Conservation (phyloP, 2,329 filamentous ascomycete genomes). For the Fusarium pininemorale region DNA sequence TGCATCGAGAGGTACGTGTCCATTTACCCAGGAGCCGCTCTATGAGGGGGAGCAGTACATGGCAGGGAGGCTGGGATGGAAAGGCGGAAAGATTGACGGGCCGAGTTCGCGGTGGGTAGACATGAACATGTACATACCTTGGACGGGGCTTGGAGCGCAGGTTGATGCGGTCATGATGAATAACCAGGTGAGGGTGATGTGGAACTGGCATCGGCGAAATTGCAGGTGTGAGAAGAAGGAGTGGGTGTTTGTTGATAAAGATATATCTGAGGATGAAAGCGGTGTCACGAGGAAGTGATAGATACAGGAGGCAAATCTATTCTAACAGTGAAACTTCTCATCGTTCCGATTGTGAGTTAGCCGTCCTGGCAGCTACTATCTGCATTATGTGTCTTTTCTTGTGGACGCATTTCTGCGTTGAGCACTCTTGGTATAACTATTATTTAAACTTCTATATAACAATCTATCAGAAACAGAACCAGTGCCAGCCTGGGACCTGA, state of each 20-base stretch:
- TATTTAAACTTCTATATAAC: fast-evolving
- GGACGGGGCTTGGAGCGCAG: background rate
- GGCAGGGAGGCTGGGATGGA: background rate
- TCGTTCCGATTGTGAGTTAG: too few species aligned
- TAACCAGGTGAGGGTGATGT: background rate
- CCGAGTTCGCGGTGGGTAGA: background rate
- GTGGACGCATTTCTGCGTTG: too few species aligned
- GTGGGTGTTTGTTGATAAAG: background rate
- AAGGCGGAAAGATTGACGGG: background rate
- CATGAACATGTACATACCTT: background rate
- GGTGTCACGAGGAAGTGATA: fast-evolving
- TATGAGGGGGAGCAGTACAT: fast-evolving
- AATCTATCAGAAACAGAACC: fast-evolving
- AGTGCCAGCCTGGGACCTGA: background rate
- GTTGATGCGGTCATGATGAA: background rate
- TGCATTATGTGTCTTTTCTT: too few species aligned
- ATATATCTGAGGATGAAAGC: background rate
- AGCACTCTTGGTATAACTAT: too few species aligned
- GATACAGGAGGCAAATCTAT: fast-evolving
- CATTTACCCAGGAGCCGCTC: background rate
- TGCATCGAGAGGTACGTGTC: background rate
- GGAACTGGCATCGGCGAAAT: background rate
- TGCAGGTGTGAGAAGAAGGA: background rate
- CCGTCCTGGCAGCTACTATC: too few species aligned
- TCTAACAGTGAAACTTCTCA: fast-evolving